Percentiles rank a stretch among this genome's conserved stretches.
phyloP scores from a whole-genome alignment of 225 moss, liverwort and hornwort genomes.

The Thuidium tamariscinum region DNA sequence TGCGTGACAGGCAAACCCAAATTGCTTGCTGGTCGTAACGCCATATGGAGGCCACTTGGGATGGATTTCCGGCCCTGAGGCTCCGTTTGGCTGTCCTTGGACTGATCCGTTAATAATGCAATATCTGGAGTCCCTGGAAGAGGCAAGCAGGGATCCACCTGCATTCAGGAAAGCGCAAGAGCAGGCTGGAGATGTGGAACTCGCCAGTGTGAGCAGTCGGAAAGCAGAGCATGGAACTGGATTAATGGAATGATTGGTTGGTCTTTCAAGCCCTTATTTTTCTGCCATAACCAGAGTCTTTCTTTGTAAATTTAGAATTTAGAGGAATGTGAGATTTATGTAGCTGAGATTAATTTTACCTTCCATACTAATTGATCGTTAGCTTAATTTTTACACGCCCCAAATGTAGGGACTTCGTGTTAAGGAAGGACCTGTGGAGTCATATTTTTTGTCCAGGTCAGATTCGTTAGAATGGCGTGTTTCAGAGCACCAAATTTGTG shows the following conservation, averaged over 20 bases:
- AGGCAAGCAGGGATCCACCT: constrained; percentile 7
- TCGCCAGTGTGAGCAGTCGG: constrained; percentile 33
- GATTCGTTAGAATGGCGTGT: neutral
- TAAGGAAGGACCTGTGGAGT: neutral
- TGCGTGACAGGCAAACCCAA: constrained; percentile 51
- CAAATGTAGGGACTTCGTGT: neutral
- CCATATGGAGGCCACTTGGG: constrained; percentile 92
- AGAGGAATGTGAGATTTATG: neutral
- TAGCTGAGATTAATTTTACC: neutral
- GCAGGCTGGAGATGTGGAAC: constrained; percentile 32
- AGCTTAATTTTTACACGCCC: neutral
- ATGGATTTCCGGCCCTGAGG: constrained; percentile 67
- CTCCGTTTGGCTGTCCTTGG: constrained; percentile 84
- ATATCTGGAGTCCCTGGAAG: constrained; percentile 52
- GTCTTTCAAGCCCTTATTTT: neutral
- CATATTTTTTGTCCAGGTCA: neutral
- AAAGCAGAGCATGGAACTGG: constrained; percentile 12
- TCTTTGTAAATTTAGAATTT: neutral
- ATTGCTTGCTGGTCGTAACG: constrained; percentile 77
- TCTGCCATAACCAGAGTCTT: neutral
- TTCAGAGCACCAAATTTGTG: neutral
- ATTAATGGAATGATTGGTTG: constrained; percentile 18
- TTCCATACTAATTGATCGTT: neutral
- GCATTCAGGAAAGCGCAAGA: constrained; percentile 32
- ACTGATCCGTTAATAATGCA: constrained; percentile 77